phyloP scores from a whole-genome alignment of 169 alveolate genomes.

The Plasmodium blacklocki region DNA sequence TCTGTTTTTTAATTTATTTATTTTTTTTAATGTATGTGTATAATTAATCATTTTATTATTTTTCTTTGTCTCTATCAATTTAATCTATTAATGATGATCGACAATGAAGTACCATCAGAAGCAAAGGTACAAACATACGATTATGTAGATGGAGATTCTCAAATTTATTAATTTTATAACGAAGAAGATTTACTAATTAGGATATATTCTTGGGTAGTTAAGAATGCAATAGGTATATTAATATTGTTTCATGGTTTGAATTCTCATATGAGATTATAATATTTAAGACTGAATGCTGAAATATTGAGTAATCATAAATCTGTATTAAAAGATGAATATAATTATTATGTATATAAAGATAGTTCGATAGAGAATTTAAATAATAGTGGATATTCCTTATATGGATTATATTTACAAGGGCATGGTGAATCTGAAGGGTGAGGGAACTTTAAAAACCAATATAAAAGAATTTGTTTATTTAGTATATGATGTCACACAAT shows the following conservation, averaged over 20 bases:
- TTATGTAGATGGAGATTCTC: slow-evolving; percentile 59
- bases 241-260: slow-evolving; percentile 82
- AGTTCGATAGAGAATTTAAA: slow-evolving; percentile 80
- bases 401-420: slow-evolving; percentile 82
- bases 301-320: slow-evolving; percentile 69
- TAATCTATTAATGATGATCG: background rate
- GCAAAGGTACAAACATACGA: background rate
- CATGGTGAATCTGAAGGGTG: slow-evolving; percentile 83
- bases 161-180: slow-evolving; percentile 80
- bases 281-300: slow-evolving; percentile 77
- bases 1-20: too few relatives aligned
- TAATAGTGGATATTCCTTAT: slow-evolving; percentile 76
- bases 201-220: slow-evolving; percentile 78
- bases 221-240: slow-evolving; percentile 77
- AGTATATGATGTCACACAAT: slow-evolving; percentile 81
- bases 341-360: slow-evolving; percentile 77
- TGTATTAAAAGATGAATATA: slow-evolving; percentile 41
- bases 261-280: slow-evolving; percentile 80
- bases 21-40: too few relatives aligned
- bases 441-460: slow-evolving; percentile 60
- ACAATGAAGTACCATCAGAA: background rate
- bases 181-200: slow-evolving; percentile 75
- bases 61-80: too few relatives aligned
- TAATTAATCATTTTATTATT: too few relatives aligned
- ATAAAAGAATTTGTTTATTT: slow-evolving; percentile 75